Evolutionary conservation across 1,284 basidiomycete genomes (phyloP).

Genomic region (Butyriboletus regius): DNA sequence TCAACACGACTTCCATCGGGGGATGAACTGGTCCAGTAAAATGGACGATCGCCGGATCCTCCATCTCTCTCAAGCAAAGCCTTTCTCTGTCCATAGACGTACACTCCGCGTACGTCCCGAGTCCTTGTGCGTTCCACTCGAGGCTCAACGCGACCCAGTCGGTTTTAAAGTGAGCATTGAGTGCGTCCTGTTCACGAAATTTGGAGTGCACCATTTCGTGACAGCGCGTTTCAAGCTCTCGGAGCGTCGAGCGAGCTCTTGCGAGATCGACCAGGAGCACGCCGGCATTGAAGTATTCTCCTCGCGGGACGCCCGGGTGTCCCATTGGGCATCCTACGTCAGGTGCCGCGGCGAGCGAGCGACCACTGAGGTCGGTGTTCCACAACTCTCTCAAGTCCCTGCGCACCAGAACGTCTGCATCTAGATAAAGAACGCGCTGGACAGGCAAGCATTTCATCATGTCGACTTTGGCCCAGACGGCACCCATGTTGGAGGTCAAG

Average conservation of each 20-base stretch:
- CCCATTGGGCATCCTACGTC: constrained; percentile 52
- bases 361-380: constrained; percentile 40
- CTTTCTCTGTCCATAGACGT: constrained; percentile 33
- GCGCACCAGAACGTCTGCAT: constrained; percentile 48
- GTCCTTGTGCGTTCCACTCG: constrained; percentile 51
- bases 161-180: constrained; percentile 43
- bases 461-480: constrained; percentile 48
- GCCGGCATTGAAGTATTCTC: constrained; percentile 51
- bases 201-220: constrained; percentile 26
- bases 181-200: constrained; percentile 46
- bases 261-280: constrained; percentile 48
- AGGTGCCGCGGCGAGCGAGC: constrained; percentile 38
- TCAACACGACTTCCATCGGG: constrained; percentile 39
- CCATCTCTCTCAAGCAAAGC: constrained; percentile 33
- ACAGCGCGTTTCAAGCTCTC: constrained; percentile 27
- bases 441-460: constrained; percentile 42
- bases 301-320: constrained; percentile 29
- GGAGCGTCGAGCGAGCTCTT: constrained; percentile 28
- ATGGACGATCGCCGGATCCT: constrained; percentile 46
- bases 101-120: constrained; percentile 47
- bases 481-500: constrained; percentile 29
- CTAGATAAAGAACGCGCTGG: constrained; percentile 48
- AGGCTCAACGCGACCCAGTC: constrained; percentile 40
- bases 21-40: constrained; percentile 54
- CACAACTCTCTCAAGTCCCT: constrained; percentile 40